Evolutionary conservation across 108 stramenopile genomes (phyloP).

Genomic region (Skeletonema costatum): DNA sequence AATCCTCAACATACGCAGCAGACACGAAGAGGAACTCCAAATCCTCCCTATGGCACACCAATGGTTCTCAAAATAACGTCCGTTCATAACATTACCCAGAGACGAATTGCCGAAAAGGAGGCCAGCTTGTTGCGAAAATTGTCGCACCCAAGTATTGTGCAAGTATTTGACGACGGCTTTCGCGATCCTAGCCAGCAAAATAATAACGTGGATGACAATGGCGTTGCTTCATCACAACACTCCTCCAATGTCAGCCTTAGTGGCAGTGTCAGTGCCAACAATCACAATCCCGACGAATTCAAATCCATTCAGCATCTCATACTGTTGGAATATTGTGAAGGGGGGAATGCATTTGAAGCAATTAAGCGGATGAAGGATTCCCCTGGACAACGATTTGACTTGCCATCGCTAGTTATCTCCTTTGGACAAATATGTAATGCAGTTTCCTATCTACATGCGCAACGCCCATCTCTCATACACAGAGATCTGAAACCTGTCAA

Average conservation of each 20-base stretch:
- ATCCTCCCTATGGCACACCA: slow-evolving; percentile 19
- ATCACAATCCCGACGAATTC: slow-evolving; percentile 5
- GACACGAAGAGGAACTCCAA: slow-evolving; percentile 15
- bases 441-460: slow-evolving; percentile 85
- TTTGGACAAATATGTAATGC: slow-evolving; percentile 89
- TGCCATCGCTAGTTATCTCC: slow-evolving; percentile 79
- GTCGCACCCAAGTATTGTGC: slow-evolving; percentile 72
- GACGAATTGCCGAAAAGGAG: slow-evolving; percentile 89
- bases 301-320: slow-evolving; percentile 77
- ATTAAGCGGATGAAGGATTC: slow-evolving; percentile 62
- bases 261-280: background rate
- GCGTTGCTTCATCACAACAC: background rate
- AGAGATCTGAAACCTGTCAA: slow-evolving; percentile 98
- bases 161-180: slow-evolving; percentile 70
- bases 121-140: slow-evolving; percentile 71
- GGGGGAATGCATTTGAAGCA: slow-evolving; percentile 88
- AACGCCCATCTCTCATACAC: slow-evolving; percentile 92
- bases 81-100: slow-evolving; percentile 68
- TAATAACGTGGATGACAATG: background rate
- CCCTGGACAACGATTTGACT: slow-evolving; percentile 57
- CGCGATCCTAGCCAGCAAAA: slow-evolving; percentile 6
- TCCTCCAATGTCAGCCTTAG: background rate
- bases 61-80: slow-evolving; percentile 86
- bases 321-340: slow-evolving; percentile 93
- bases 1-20: slow-evolving; percentile 9